Evolutionary conservation across 2,329 filamentous ascomycete genomes (phyloP).

Genomic region (Diplodia seriata): DNA sequence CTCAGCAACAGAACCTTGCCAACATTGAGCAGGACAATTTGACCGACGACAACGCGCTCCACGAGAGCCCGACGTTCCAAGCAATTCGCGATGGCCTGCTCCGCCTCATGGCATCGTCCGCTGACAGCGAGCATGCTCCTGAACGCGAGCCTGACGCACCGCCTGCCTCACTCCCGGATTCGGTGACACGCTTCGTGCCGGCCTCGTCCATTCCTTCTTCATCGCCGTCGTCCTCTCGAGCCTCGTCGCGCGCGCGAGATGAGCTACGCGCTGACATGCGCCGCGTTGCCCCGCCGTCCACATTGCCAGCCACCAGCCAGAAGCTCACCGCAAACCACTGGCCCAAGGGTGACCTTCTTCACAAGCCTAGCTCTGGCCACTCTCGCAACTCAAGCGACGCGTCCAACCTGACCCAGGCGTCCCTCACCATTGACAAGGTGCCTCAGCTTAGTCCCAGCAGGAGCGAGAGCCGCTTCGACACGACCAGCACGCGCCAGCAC

Average conservation of each 20-base stretch:
- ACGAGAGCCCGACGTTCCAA: background rate
- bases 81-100: background rate
- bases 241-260: background rate
- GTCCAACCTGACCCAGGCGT: background rate
- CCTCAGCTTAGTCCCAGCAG: constrained; percentile 18
- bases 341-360: background rate
- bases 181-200: constrained; percentile 1
- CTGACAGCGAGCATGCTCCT: background rate
- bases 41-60: background rate
- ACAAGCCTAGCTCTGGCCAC: background rate
- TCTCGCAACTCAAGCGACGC: constrained; percentile 9
- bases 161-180: background rate
- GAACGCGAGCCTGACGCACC: background rate
- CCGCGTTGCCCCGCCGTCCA: background rate
- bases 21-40: background rate
- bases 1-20: background rate
- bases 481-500: background rate
- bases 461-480: constrained; percentile 17
- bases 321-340: background rate
- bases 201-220: background rate
- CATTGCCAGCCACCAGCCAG: background rate
- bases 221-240: background rate
- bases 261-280: constrained; percentile 17
- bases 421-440: background rate
- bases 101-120: background rate